Evolutionary conservation across 2,329 filamentous ascomycete species (phyloP), one percentile per base, ranked within the genome.

Genomic region (Colletotrichum eremochloae): DNA sequence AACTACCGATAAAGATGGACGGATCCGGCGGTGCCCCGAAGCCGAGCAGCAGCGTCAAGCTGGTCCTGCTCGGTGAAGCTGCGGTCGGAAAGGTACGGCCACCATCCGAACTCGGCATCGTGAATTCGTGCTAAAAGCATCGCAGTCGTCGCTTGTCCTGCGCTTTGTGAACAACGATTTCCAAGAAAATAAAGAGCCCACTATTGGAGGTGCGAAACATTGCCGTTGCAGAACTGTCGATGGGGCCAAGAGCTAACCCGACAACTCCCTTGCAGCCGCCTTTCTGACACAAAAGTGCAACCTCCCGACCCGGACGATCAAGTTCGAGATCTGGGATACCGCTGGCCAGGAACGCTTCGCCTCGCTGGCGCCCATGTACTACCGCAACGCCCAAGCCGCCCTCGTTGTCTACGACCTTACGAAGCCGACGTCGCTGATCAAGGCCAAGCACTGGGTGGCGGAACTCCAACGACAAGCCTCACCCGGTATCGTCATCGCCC

Each of bases 81-180:
- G 96, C 96, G 73, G 96, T 99, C 70, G 96, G 96, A 90, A 99
- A 99, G 93, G 96, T 97, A 87, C 74, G 83, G 50, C 40, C 52
- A 53, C 44, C 52, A 53, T 20, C 42, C 40, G 50, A 63, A 63
- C 46, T 20, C 33, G 36, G 24, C 38, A 53, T 56, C 24, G 48
- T 24, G 29, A 29, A 44, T 46, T 18, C 31, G n/a, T 67, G 64
- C 74, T 76, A 71, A 76, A 44, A 40, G 29, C 73, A 79, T 68
- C 68, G 33, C 79, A 97, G 96, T 98, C 96, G 62, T 99, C 96
- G 57, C 91, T 99, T 71, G 96, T 99, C 75, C 89, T 99, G 81
- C 94, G 96, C 80, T 99, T 99, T 84, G 96, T 99, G 81, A 98
- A 98, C 89, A 96, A 99, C 86, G 96, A 98, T 84, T 99, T 99